Evolutionary conservation across 148 eudicot species (phyloP).

Genomic region (Heliamphora exappendiculata): DNA sequence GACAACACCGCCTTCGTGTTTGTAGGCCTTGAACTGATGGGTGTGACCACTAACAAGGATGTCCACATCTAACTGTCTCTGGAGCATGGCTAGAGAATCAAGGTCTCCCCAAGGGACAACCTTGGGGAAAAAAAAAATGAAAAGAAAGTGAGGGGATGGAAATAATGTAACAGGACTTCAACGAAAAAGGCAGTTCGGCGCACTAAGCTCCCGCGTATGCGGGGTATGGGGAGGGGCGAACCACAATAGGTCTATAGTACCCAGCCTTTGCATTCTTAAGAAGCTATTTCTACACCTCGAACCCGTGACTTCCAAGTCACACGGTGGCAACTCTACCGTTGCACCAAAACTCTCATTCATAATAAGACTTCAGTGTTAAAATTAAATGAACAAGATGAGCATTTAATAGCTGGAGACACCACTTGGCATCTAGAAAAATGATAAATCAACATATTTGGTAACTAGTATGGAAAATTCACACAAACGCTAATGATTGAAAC

Average conservation of each 20-base stretch:
- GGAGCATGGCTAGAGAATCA: constrained; percentile 96
- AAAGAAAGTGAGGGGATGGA: not conserved
- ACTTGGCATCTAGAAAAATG: not conserved
- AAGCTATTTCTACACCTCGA: too few relatives aligned
- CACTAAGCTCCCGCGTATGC: too few relatives aligned
- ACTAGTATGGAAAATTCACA: not conserved
- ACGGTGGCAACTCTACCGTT: too few relatives aligned
- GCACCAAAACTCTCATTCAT: too few relatives aligned
- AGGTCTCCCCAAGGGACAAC: constrained; percentile 96
- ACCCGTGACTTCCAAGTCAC: too few relatives aligned
- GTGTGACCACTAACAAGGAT: constrained; percentile 95
- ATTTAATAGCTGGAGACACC: not conserved
- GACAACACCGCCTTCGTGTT: constrained; percentile 97
- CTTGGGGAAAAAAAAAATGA: constrained; percentile 37
- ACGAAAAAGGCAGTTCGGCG: too few relatives aligned
- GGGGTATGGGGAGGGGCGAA: too few relatives aligned
- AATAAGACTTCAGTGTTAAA: not conserved
- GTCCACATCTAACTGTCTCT: constrained; percentile 93
- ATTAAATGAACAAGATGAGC: not conserved
- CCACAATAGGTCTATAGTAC: too few relatives aligned
- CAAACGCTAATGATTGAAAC: not conserved
- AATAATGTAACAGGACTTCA: too few relatives aligned
- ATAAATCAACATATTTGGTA: not conserved
- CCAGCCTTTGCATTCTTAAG: too few relatives aligned
- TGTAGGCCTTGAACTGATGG: constrained; percentile 97